Percentiles rank a stretch among this genome's conserved stretches.
phyloP scores from a whole-genome alignment of 1,284 basidiomycete genomes.

The Heterobasidion irregulare region DNA sequence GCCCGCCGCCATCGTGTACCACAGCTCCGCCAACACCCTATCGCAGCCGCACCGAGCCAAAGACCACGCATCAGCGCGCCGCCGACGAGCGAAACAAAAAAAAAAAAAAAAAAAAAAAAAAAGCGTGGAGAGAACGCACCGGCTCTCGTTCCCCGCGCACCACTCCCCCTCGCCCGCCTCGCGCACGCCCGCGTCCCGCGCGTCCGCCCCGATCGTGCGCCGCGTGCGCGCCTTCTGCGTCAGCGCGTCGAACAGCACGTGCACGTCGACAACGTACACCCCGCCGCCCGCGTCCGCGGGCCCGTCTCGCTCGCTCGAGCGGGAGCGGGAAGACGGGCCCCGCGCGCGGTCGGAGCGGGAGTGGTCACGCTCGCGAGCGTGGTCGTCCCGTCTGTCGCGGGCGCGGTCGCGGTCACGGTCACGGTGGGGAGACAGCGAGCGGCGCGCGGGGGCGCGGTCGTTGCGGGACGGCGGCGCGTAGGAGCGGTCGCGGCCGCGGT shows the following conservation, averaged over 20 bases:
- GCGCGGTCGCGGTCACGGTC: background rate
- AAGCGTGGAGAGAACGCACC: slow-evolving; percentile 16
- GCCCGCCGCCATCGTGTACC: slow-evolving; percentile 9
- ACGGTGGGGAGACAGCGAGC: background rate
- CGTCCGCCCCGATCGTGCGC: slow-evolving; percentile 5
- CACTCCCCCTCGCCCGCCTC: slow-evolving; percentile 12
- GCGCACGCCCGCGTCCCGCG: slow-evolving; percentile 7
- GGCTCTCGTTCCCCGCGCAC: slow-evolving; percentile 28
- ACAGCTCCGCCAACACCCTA: slow-evolving; percentile 10
- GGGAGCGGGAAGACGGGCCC: slow-evolving; percentile 8
- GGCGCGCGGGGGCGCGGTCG: background rate
- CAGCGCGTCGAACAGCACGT: slow-evolving; percentile 17
- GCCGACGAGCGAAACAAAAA: no score
- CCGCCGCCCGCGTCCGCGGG: background rate
- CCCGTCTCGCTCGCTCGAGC: slow-evolving; percentile 3
- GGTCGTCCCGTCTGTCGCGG: background rate
- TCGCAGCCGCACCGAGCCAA: background rate
- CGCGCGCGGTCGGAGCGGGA: slow-evolving; percentile 10
- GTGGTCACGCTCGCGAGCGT: no score
- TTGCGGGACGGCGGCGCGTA: background rate
- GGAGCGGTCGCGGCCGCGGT: no score
- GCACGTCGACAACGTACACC: slow-evolving; percentile 23
- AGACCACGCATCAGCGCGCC: background rate
- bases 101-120: background rate
- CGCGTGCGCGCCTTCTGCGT: slow-evolving; percentile 10